Conservation (phyloP, 1,284 basidiomycete species). For the Cryptococcus sp. region DNA sequence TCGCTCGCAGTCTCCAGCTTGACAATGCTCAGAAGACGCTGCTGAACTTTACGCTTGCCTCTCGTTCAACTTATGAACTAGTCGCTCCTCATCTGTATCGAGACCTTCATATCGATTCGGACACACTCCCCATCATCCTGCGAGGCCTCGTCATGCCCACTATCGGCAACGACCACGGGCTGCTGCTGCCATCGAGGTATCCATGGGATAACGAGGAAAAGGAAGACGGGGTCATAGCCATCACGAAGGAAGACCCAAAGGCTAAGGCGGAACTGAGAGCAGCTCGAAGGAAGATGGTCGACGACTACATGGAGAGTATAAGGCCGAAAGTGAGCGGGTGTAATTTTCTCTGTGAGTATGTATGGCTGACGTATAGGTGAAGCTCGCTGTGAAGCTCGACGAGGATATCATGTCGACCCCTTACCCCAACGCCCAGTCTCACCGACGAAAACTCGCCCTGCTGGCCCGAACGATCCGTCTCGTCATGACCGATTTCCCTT, state of each 20-base stretch:
- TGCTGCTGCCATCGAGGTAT: neutral
- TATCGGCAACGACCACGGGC: neutral
- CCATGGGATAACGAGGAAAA: neutral
- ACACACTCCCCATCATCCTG: neutral
- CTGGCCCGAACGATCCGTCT: neutral
- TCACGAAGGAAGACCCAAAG: neutral
- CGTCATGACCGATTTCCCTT: neutral
- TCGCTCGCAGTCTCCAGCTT: neutral
- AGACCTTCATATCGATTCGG: neutral
- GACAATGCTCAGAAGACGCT: neutral
- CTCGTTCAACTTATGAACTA: neutral
- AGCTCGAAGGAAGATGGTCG: no score
- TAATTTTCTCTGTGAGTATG: neutral
- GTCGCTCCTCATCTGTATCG: neutral
- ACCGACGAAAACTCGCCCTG: neutral
- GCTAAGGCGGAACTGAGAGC: no score
- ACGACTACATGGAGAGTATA: no score
- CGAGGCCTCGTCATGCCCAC: neutral
- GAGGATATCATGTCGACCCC: neutral
- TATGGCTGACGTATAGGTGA: neutral
- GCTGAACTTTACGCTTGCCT: neutral
- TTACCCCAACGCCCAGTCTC: neutral
- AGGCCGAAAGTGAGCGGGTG: no score
- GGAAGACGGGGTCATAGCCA: neutral
- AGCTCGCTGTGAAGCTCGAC: neutral